Conservation (phyloP, 345 rosid species). For the Eucalyptus cloeziana region DNA sequence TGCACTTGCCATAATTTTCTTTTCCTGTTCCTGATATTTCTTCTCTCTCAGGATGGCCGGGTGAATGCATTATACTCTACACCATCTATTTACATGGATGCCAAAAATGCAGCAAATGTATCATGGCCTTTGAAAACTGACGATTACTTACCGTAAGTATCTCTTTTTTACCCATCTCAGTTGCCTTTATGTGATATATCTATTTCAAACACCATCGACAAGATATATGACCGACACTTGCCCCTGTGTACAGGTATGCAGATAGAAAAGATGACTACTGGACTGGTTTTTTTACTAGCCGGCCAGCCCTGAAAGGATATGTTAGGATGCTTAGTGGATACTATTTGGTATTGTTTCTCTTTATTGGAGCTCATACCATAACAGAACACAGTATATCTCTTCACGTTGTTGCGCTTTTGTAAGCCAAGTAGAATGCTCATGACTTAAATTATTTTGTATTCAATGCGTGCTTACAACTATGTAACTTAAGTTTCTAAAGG, state of each 20-base stretch:
- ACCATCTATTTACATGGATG: conserved; percentile 71
- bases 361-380: neutral
- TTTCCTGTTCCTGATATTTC: neutral
- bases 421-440: neutral
- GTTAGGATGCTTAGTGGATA: conserved; percentile 74
- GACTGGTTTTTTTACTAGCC: conserved; percentile 87
- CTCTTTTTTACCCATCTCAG: neutral
- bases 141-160: conserved; percentile 73
- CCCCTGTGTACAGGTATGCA: conserved; percentile 49
- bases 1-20: neutral
- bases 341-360: conserved; percentile 46
- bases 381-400: neutral
- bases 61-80: conserved; percentile 80
- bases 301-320: conserved; percentile 68
- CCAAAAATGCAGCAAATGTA: conserved; percentile 47
- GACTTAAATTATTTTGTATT: neutral
- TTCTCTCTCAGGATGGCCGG: conserved; percentile 50
- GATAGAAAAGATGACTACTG: conserved; percentile 54
- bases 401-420: neutral
- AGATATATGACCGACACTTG: neutral
- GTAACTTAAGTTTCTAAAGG: neutral
- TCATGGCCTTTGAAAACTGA: conserved; percentile 76
- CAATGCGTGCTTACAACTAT: neutral
- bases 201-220: neutral
- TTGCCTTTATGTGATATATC: neutral